Percentiles rank a stretch among this genome's conserved stretches.
These are phyloP conservation scores for Cicer pinnatifidum DNA, from an alignment of 306 rosid species.

Conservation along the genomic window DNA sequence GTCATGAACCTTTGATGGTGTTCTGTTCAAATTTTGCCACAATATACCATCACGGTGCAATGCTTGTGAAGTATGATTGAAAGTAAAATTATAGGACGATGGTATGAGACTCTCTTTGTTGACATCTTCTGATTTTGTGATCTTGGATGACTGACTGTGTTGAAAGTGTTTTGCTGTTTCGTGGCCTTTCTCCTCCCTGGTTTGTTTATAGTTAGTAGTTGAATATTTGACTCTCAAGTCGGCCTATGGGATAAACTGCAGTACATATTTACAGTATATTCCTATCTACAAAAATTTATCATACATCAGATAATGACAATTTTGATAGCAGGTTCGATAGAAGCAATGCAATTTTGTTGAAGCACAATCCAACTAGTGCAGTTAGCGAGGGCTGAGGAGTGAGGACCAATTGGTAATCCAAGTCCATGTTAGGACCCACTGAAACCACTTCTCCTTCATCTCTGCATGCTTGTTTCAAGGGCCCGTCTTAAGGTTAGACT, in stretches of 20 bases:
- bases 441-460: neutral
- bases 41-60: too few relatives aligned
- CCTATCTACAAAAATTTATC: neutral
- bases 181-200: slow-evolving; percentile 4
- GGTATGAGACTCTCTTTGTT: neutral
- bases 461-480: slow-evolving; percentile 23
- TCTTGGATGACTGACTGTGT: slow-evolving; percentile 27
- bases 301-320: slow-evolving; percentile 27
- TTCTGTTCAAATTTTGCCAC: too few relatives aligned
- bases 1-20: neutral
- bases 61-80: neutral
- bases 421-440: neutral
- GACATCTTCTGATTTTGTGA: slow-evolving; percentile 20
- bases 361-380: slow-evolving; percentile 6
- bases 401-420: slow-evolving; percentile 14
- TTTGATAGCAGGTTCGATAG: slow-evolving; percentile 32
- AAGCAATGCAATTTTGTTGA: slow-evolving; percentile 15
- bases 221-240: slow-evolving; percentile 25
- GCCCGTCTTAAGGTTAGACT: slow-evolving; percentile 42
- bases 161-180: slow-evolving; percentile 14
- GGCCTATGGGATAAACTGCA: slow-evolving; percentile 10
- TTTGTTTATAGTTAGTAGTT: slow-evolving; percentile 26
- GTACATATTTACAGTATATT: slow-evolving; percentile 23
- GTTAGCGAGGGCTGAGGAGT: neutral
- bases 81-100: neutral